A percentile compares a stretch with the other conserved stretches of the same genome.
Evolutionary conservation across 164 flowering plant genomes (phyloP).

Genomic region (Stephania japonica): DNA sequence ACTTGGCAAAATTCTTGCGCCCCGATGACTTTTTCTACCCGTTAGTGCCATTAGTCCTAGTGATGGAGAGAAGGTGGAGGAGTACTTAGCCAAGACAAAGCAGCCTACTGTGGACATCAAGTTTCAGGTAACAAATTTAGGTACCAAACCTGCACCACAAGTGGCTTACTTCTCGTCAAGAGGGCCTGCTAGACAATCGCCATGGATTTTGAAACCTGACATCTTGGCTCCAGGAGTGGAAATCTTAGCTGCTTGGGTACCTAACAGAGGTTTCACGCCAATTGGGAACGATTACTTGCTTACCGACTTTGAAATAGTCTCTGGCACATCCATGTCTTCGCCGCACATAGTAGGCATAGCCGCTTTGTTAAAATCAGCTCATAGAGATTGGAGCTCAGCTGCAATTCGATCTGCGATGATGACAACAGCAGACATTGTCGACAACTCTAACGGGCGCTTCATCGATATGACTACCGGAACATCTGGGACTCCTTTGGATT

Average conservation of each 20-base stretch:
- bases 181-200: slow-evolving; percentile 16
- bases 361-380: slow-evolving; percentile 10
- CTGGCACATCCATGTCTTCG: slow-evolving; percentile 18
- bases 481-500: slow-evolving; percentile 16
- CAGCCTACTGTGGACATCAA: slow-evolving; percentile 8
- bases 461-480: slow-evolving; percentile 6
- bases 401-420: slow-evolving; percentile 19
- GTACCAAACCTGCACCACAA: slow-evolving; percentile 25
- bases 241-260: slow-evolving; percentile 23
- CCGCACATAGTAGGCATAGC: slow-evolving; percentile 14
- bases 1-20: background rate
- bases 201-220: slow-evolving; percentile 11
- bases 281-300: slow-evolving; percentile 8
- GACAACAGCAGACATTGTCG: slow-evolving; percentile 13
- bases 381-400: slow-evolving; percentile 10
- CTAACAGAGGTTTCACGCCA: slow-evolving; percentile 1
- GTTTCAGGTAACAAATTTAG: slow-evolving; percentile 19
- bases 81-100: slow-evolving; percentile 9
- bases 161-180: slow-evolving; percentile 24
- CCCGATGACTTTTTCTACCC: slow-evolving; percentile 21
- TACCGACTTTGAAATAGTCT: background rate
- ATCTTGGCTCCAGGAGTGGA: slow-evolving; percentile 12
- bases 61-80: slow-evolving; percentile 18
- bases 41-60: slow-evolving; percentile 14
- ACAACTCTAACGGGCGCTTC: slow-evolving; percentile 5